phyloP scores from a whole-genome alignment of 1,284 basidiomycete species.

The Schizophyllum amplum region DNA sequence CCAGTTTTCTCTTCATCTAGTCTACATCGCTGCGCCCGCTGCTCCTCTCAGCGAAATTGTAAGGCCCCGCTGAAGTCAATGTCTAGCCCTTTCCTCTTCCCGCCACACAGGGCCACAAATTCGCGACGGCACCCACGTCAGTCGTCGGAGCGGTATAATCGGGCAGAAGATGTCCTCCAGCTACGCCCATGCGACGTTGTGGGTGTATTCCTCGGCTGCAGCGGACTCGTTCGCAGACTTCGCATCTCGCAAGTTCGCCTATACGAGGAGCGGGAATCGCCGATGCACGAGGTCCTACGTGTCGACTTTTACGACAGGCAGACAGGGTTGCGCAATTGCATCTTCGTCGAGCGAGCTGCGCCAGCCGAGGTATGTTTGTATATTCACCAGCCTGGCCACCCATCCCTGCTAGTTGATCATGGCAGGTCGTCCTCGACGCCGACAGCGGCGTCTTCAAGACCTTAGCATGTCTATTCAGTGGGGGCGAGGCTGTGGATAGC shows the following conservation, averaged over 20 bases:
- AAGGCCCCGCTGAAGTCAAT: not conserved
- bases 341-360: not conserved
- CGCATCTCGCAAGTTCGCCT: not conserved
- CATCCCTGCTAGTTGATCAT: not conserved
- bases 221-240: not conserved
- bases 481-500: not conserved
- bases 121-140: not conserved
- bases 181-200: not conserved
- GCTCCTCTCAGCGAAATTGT: too few relatives aligned
- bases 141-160: not conserved
- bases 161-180: not conserved
- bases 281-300: not conserved
- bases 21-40: too few relatives aligned
- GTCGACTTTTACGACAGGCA: not conserved
- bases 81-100: not conserved
- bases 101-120: not conserved
- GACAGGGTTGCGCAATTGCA: not conserved
- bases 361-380: not conserved
- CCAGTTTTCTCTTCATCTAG: too few relatives aligned
- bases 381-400: too few relatives aligned
- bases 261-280: not conserved
- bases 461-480: not conserved
- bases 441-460: not conserved
- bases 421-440: not conserved
- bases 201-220: not conserved